phyloP scores from a whole-genome alignment of 176 grass and related monocot species.

The Microstegium vimineum region DNA sequence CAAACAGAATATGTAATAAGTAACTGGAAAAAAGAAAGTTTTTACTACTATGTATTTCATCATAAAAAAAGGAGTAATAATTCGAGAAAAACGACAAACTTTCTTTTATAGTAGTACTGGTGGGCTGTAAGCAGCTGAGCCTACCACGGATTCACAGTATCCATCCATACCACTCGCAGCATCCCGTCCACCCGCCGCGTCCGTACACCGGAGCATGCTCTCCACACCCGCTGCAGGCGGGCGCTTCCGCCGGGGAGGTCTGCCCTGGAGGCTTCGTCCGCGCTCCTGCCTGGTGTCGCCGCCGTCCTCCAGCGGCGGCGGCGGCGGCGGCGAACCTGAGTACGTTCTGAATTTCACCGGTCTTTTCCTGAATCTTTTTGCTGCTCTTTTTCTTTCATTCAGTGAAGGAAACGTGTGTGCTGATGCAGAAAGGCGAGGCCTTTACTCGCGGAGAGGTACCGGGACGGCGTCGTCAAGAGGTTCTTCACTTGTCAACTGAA shows the following conservation, averaged over 20 bases:
- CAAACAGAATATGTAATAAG: neutral
- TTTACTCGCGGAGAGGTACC: conserved; percentile 73
- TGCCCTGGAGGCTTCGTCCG: neutral
- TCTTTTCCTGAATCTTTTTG: neutral
- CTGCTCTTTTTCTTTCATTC: neutral
- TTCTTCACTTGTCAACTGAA: conserved; percentile 3
- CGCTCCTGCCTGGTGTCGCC: neutral
- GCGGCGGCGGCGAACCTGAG: conserved; percentile 7
- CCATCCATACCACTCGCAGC: neutral
- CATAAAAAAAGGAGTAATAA: neutral
- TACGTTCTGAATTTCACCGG: conserved; percentile 2
- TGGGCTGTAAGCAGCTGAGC: neutral
- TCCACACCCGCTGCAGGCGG: conserved; percentile 14
- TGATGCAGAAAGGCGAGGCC: conserved; percentile 39
- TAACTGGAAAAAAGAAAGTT: neutral
- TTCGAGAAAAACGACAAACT: neutral
- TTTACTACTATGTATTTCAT: no score
- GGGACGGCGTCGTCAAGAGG: conserved; percentile 69
- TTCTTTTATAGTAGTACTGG: neutral
- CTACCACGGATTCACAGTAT: neutral
- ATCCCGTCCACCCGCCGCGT: neutral
- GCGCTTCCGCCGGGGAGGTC: neutral
- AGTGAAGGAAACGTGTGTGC: neutral
- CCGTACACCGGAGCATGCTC: conserved; percentile 32
- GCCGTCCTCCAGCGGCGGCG: neutral